phyloP scores from a whole-genome alignment of 2,329 filamentous ascomycete species.

The Fusarium staphyleae region DNA sequence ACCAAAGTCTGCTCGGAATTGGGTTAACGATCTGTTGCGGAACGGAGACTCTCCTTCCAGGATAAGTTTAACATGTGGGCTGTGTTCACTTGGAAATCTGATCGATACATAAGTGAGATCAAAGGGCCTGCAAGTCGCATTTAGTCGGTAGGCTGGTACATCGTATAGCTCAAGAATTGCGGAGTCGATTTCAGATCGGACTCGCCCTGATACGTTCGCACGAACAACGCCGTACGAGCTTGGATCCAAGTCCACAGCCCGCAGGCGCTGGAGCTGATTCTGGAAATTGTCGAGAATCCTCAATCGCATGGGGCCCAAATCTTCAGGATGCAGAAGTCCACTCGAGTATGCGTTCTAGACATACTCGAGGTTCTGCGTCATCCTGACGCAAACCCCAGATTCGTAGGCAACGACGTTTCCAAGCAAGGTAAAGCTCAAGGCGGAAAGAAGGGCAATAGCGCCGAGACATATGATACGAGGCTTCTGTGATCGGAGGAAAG shows the following conservation, averaged over 20 bases:
- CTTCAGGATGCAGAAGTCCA: background rate
- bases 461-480: slow-evolving; percentile 20
- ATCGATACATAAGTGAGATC: background rate
- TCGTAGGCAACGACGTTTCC: slow-evolving; percentile 23
- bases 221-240: background rate
- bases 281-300: background rate
- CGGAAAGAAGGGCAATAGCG: slow-evolving; percentile 13
- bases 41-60: background rate
- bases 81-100: background rate
- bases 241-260: background rate
- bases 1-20: slow-evolving; percentile 6
- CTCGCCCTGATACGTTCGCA: slow-evolving; percentile 11
- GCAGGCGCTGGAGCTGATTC: slow-evolving; percentile 1
- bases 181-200: background rate
- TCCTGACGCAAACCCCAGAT: background rate
- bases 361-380: slow-evolving; percentile 16
- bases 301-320: background rate
- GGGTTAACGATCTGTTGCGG: background rate
- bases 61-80: slow-evolving; percentile 3
- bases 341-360: slow-evolving; percentile 15
- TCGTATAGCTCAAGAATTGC: slow-evolving; percentile 9
- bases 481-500: slow-evolving; percentile 14
- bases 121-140: slow-evolving; percentile 2
- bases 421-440: slow-evolving; percentile 19
- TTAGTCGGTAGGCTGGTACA: slow-evolving; percentile 9